Conservation (phyloP, 1,139 yeast species). For the Sugiyamaella paludigena region DNA sequence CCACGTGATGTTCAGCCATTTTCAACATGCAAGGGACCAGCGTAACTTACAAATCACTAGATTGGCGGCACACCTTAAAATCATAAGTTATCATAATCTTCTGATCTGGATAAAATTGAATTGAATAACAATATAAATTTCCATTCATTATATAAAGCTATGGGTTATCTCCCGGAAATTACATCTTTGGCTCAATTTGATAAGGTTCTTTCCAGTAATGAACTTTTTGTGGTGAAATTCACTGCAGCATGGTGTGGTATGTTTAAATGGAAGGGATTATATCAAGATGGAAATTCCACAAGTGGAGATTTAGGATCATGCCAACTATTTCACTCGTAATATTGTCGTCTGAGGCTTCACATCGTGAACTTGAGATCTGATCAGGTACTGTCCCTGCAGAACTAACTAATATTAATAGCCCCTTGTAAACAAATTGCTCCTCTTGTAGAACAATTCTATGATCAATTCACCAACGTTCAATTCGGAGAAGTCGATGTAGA, state of each 20-base stretch:
- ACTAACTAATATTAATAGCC: conserved; percentile 35
- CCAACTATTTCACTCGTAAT: too few relatives aligned
- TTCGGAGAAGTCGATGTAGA: conserved; percentile 78
- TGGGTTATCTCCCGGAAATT: conserved; percentile 19
- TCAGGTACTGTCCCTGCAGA: background rate
- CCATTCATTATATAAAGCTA: background rate
- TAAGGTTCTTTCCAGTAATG: conserved; percentile 19
- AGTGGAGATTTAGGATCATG: too few relatives aligned
- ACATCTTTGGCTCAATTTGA: conserved; percentile 22
- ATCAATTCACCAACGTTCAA: conserved; percentile 39
- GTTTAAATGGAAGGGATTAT: too few relatives aligned
- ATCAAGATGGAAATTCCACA: too few relatives aligned
- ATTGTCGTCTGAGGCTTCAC: too few relatives aligned
- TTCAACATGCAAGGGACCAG: too few relatives aligned
- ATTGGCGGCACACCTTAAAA: too few relatives aligned
- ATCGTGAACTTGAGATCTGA: too few relatives aligned
- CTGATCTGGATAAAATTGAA: background rate
- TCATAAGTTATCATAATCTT: background rate
- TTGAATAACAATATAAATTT: background rate
- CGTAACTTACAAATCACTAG: too few relatives aligned
- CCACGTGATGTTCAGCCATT: too few relatives aligned
- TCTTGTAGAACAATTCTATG: conserved; percentile 59
- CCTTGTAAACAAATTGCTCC: conserved; percentile 97
- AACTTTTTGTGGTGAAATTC: conserved; percentile 70
- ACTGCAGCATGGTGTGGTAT: conserved; percentile 87